Percentiles rank a stretch among this genome's conserved stretches.
phyloP scores from a whole-genome alignment of 2,329 filamentous ascomycete genomes.

The Cordyceps javanica region DNA sequence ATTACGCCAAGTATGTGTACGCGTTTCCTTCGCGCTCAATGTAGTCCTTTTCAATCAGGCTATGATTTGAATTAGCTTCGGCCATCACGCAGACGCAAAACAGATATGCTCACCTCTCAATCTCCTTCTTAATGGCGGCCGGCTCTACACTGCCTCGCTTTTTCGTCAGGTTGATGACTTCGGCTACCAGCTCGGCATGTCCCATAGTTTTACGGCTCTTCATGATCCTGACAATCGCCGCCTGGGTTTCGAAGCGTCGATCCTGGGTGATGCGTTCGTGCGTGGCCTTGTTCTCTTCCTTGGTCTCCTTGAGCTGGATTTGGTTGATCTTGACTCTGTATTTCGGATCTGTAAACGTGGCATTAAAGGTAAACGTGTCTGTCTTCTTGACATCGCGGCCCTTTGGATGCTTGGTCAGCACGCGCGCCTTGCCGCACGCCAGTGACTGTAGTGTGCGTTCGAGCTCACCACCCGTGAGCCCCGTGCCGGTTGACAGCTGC shows the following conservation, averaged over 20 bases:
- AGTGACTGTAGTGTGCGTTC: conserved; percentile 90
- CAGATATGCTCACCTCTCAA: conserved; percentile 65
- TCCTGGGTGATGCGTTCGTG: conserved; percentile 86
- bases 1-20: conserved; percentile 65
- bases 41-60: conserved; percentile 89
- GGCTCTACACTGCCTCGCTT: conserved; percentile 80
- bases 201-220: conserved; percentile 85
- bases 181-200: conserved; percentile 80
- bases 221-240: conserved; percentile 94
- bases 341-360: conserved; percentile 69
- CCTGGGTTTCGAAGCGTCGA: conserved; percentile 92
- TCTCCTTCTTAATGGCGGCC: conserved; percentile 89
- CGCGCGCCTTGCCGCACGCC: conserved; percentile 81
- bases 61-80: conserved; percentile 29
- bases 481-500: conserved; percentile 69
- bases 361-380: conserved; percentile 83
- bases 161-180: conserved; percentile 88
- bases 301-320: conserved; percentile 94
- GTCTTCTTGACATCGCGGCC: conserved; percentile 70
- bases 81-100: not conserved
- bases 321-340: conserved; percentile 97
- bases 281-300: conserved; percentile 88
- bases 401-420: conserved; percentile 79
- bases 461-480: conserved; percentile 70
- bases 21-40: conserved; percentile 70